phyloP scores from a whole-genome alignment of 331 rosid genomes.

The Acacia concinna region DNA sequence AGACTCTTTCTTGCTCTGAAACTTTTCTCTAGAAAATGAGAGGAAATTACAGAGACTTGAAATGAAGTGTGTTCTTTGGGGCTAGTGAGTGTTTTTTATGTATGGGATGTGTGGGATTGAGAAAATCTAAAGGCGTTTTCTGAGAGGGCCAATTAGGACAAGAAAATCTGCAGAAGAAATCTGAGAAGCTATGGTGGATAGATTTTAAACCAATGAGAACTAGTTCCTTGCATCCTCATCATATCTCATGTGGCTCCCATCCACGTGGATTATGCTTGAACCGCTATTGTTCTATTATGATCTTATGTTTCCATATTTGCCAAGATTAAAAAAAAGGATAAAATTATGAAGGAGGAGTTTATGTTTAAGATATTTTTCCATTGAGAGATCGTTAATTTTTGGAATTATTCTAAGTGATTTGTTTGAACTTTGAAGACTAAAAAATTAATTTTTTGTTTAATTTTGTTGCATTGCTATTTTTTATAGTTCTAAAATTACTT shows the following conservation, averaged over 20 bases:
- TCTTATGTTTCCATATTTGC: conserved; percentile 17
- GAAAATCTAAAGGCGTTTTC: conserved; percentile 43
- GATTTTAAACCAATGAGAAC: conserved; percentile 82
- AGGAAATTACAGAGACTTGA: background rate
- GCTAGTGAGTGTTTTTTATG: conserved; percentile 25
- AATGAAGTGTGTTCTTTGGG: conserved; percentile 1
- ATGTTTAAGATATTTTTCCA: background rate
- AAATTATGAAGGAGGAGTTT: background rate
- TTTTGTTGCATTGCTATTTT: background rate
- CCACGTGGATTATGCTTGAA: conserved; percentile 58
- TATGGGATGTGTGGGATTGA: background rate
- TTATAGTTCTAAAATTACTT: background rate
- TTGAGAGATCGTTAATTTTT: background rate
- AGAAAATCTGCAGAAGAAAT: conserved; percentile 69
- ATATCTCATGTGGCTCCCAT: conserved; percentile 38
- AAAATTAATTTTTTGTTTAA: background rate
- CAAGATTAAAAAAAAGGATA: background rate
- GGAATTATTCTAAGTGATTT: background rate
- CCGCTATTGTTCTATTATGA: conserved; percentile 8
- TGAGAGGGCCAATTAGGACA: conserved; percentile 61
- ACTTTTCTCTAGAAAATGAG: background rate
- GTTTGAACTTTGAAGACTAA: background rate
- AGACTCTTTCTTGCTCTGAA: background rate
- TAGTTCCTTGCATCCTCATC: conserved; percentile 45
- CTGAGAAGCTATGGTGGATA: conserved; percentile 59